Evolutionary conservation across 305 asterid genomes (phyloP).

Genomic region (Solanum hybrid): DNA sequence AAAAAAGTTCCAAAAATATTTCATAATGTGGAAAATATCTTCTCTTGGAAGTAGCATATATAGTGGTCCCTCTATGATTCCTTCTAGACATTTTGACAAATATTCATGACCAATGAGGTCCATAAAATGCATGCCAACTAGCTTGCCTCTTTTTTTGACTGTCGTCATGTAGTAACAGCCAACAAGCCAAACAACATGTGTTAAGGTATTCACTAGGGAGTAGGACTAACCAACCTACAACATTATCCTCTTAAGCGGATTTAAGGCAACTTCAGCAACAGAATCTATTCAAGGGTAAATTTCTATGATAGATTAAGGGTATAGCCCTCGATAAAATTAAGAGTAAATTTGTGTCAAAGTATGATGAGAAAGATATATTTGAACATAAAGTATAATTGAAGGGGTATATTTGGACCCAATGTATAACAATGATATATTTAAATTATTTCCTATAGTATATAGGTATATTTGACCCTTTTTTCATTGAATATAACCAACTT

Average conservation of each 20-base stretch:
- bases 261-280: background rate
- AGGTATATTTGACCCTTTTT: background rate
- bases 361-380: background rate
- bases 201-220: background rate
- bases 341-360: background rate
- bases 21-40: background rate
- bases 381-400: background rate
- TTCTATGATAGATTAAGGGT: background rate
- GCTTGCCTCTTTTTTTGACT: background rate
- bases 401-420: background rate
- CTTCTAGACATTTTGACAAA: background rate
- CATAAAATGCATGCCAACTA: background rate
- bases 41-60: background rate
- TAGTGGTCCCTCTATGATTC: background rate
- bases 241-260: background rate
- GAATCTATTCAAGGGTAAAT: background rate
- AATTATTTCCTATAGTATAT: too few relatives aligned
- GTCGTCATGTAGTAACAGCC: background rate
- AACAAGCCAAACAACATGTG: background rate
- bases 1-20: background rate
- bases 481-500: background rate
- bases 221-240: background rate
- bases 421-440: background rate
- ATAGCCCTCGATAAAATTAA: too few relatives aligned
- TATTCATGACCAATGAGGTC: background rate